Evolutionary conservation across 371 early-diverging fungal species (phyloP), one percentile per base, ranked within the genome.

Genomic region (Rozella allomycis): DNA sequence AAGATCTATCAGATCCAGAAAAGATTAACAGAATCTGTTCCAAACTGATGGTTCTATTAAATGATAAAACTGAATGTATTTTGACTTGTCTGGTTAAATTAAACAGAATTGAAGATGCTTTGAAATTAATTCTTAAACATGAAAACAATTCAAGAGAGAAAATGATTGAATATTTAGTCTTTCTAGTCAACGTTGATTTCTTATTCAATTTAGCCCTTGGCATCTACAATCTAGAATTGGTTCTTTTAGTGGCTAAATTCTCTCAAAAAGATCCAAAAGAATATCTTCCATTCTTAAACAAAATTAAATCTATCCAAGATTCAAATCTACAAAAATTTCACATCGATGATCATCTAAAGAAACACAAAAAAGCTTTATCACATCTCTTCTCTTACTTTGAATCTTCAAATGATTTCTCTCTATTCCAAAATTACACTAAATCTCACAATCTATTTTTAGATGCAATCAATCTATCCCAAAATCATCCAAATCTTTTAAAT

Each of bases 201-300:
- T 60, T 91, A 5, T 91, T 79, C 40, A 66, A 87, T 43, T 79
- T 83, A 2, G 90, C 90, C 1, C 54, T 93, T 38, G 87, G 86
- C 14, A 70, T 83, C 70, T 93, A 93, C 41, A 83, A 93, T 40
- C 78, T 90, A 44, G 52, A 68, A 10, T 56, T 93, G 33, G 86
- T 83, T 5, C 46, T 90, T 22, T 71, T 84, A 74, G 86, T 90
- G 13, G 91, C 88, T 10, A 87, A 88, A 47, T 77, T 78, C 43
- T 78, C 84, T 12, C 86, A 90, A 39, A 83, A 68, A 60, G 93
- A 93, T 61, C 93, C 93, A 13, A 60, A 83, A 17, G 94, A 93
- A 55, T 90, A 90, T 37, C 46, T 90, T 30, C 75, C 86, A 1
- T 83, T 83, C 52, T 54, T 93, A 34, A n/a, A n/a, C n/a, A n/a